Evolutionary conservation across 2,329 filamentous ascomycete genomes (phyloP), one percentile per base, ranked within the genome.

Genomic region (Curvularia lunata): DNA sequence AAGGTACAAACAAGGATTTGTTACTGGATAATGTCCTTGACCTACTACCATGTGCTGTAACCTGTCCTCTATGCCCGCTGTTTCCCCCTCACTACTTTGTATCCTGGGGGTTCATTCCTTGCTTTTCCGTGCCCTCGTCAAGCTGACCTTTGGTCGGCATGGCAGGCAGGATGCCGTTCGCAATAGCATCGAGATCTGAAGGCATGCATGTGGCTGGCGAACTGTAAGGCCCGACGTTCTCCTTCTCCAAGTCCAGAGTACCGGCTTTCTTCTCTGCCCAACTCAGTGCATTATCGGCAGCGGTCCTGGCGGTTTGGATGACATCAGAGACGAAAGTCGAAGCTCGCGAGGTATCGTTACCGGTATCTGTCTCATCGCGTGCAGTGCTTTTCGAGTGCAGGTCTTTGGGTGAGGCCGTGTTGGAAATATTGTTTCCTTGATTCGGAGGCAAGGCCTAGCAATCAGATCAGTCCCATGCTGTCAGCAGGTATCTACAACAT

Each of bases 121-220:
- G 51, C 25, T 42, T 27, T 23, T 28, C 25, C 13, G 16, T 28
- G 6, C 16, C 9, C 4, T 38, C 16, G 7, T 45, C 41, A 23
- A 38, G 18, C 2, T 50, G 50, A n/a, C 4, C 34, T 27, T 51
- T 43, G n/a, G 30, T 43, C 16, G 63, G 59, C 43, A 69, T 54
- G 4, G 66, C 65, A 25, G 72, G 65, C 19, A 74, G 48, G 10
- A 74, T 65, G 9, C 71, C 72, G 18, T 56, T 68, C 1, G 69
- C 72, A 45, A 77, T 74, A 0, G 61, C 59, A 62, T 76, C 75
- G 12, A 77, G 58, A 48, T 77, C 73, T 7, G 69, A 73, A 16
- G 69, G 68, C 13, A 65, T 65, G 53, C 74, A 75, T 13, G 69
- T 75, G 12, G 66, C 69, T 4, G 66, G 69, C 21, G 68, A 73